Evolutionary conservation across 1,284 basidiomycete genomes (phyloP), one percentile per base, ranked within the genome.

Genomic region (Apiotrichum domesticum): DNA sequence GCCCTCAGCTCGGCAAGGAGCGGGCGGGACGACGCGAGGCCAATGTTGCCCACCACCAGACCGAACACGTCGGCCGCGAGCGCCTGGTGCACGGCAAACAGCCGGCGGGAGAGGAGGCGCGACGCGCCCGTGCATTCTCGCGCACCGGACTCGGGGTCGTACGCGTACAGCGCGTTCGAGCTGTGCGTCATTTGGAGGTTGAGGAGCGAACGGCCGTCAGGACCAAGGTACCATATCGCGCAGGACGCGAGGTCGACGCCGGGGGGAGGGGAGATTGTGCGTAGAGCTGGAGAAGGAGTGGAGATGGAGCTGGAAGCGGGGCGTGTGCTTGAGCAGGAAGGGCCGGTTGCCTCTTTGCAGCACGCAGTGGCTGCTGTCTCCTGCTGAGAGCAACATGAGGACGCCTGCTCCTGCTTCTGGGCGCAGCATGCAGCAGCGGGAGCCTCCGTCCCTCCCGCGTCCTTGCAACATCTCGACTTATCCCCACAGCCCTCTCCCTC

Each of bases 1-100:
- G 77, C 70, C 3, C 93, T 86, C 8, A 96, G 80, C 67, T 89
- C 84, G 0, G 82, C 80, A 59, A 96, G 86, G 3, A 95, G 79
- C 0, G 89, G 86, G 0, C 92, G 82, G 60, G 95, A 95, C 0
- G 62, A 81, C 81, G 67, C 83, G 29, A 98, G 87, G 46, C 94
- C 94, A 6, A 98, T 82, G 2, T 95, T 98, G 33, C 95, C 94
- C 3, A 98, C 87, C 1, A 99, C 83, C 40, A 98, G 90, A 0
- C 92, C 96, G 62, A 97, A 90, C 0, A 98, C 90, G 65, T 96
- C 92, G 0, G 93, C 87, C 62, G 94, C 88, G 46, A 91, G 82
- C 1, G 95, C 93, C 68, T 87, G 87, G 71, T 96, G 93, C 9
- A 98, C 84, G 0, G 84, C 80, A 2, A 86, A 87, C 63, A 98